Percentiles rank a stretch among this genome's conserved stretches.
These are phyloP conservation scores for Botrytis pseudocinerea DNA, from an alignment of 2,329 filamentous ascomycete genomes.

Conservation along the genomic window DNA sequence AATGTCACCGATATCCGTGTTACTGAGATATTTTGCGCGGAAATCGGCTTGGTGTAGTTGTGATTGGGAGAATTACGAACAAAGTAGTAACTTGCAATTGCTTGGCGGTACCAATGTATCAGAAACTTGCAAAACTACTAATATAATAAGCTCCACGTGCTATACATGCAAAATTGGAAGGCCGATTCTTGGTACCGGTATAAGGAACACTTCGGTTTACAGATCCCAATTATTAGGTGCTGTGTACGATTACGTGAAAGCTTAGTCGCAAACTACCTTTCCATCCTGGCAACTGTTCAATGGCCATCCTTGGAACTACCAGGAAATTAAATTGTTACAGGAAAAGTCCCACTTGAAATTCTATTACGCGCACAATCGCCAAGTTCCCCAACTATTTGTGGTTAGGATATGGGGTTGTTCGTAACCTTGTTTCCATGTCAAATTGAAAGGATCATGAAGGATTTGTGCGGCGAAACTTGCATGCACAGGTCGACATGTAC, in stretches of 20 bases:
- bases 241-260: slow-evolving; percentile 11
- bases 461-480: slow-evolving; percentile 9
- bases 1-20: slow-evolving; percentile 6
- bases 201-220: not conserved
- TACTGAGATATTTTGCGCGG: slow-evolving; percentile 9
- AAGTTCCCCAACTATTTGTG: not conserved
- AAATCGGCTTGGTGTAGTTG: slow-evolving; percentile 2
- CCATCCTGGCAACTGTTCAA: not conserved
- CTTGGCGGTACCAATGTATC: slow-evolving; percentile 10
- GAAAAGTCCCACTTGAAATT: not conserved
- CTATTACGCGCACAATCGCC: not conserved
- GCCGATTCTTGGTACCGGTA: not conserved
- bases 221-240: not conserved
- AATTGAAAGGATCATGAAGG: slow-evolving; percentile 12
- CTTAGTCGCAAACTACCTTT: not conserved
- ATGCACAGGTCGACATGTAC: not conserved
- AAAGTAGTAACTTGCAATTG: not conserved
- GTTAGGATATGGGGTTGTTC: slow-evolving; percentile 8
- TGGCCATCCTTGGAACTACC: not conserved
- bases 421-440: not conserved
- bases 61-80: slow-evolving; percentile 18
- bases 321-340: not conserved
- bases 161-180: not conserved
- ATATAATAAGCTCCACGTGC: slow-evolving; percentile 8
- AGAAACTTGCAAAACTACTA: not conserved